These are phyloP conservation scores for Trametes cinnabarina DNA, from an alignment of 768 basidiomycete genomes.

Conservation along the genomic window DNA sequence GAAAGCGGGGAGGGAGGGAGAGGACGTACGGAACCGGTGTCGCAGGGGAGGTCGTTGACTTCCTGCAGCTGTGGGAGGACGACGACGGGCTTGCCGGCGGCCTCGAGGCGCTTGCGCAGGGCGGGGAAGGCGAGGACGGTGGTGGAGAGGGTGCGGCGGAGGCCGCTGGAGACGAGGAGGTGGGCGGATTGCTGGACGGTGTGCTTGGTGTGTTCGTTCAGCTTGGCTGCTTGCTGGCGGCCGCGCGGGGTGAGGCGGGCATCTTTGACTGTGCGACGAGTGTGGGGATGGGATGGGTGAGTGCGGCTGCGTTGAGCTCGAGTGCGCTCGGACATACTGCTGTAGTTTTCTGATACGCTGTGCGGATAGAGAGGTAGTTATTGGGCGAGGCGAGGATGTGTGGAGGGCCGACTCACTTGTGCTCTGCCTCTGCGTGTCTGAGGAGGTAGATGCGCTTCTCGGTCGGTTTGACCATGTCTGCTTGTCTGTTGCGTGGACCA, in stretches of 20 bases:
- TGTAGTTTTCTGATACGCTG: slow-evolving; percentile 27
- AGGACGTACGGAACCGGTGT: slow-evolving; percentile 28
- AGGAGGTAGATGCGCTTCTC: slow-evolving; percentile 30
- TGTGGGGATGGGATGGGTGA: background rate
- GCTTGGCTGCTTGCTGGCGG: slow-evolving; percentile 24
- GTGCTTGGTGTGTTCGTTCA: slow-evolving; percentile 25
- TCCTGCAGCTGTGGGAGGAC: slow-evolving; percentile 30
- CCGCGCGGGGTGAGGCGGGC: slow-evolving; percentile 28
- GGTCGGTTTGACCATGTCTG: slow-evolving; percentile 18
- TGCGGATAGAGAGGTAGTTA: background rate
- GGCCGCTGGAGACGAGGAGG: slow-evolving; percentile 27
- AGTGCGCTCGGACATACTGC: slow-evolving; percentile 11
- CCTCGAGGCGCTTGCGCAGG: slow-evolving; percentile 25
- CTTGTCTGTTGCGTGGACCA: background rate
- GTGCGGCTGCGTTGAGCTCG: background rate
- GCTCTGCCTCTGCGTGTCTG: slow-evolving; percentile 30
- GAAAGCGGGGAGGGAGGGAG: background rate
- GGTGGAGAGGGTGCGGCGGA: slow-evolving; percentile 29
- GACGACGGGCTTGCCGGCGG: slow-evolving; percentile 24
- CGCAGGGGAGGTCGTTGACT: slow-evolving; percentile 30
- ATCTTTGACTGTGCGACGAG: slow-evolving; percentile 22
- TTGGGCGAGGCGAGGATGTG: background rate
- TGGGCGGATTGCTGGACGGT: slow-evolving; percentile 26
- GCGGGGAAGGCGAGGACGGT: slow-evolving; percentile 26
- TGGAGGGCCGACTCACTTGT: slow-evolving; percentile 23